These are phyloP conservation scores for Mycena olivaceomarginata DNA, from an alignment of 768 basidiomycete genomes.

Conservation along the genomic window DNA sequence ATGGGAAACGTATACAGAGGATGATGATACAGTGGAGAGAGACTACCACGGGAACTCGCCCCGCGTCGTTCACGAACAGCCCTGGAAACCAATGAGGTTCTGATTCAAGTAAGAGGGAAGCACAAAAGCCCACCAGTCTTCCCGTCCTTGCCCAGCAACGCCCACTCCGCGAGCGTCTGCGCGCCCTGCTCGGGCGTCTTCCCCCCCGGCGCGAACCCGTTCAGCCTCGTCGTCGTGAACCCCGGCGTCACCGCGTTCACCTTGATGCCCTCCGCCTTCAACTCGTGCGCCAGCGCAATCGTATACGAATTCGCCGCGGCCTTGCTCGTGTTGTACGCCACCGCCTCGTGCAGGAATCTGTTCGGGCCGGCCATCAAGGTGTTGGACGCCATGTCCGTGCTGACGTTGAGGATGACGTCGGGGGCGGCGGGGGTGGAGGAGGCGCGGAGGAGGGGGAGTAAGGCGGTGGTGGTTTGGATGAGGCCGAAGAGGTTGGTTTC, in stretches of 20 bases:
- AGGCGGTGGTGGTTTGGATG: constrained; percentile 63
- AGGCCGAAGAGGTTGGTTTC: constrained; percentile 67
- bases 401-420: constrained; percentile 64
- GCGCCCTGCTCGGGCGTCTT: constrained; percentile 61
- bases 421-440: constrained; percentile 43
- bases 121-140: constrained; percentile 56
- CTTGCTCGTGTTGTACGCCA: constrained; percentile 82
- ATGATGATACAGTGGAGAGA: not conserved
- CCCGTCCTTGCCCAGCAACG: constrained; percentile 61
- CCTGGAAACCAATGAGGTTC: not conserved
- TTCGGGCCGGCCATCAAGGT: constrained; percentile 55
- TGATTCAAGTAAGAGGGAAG: not conserved
- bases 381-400: constrained; percentile 68
- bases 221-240: constrained; percentile 67
- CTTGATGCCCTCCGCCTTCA: constrained; percentile 70
- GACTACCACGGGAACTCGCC: constrained; percentile 58
- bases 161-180: constrained; percentile 60
- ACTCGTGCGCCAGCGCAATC: constrained; percentile 78
- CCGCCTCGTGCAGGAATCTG: constrained; percentile 52
- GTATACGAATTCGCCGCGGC: constrained; percentile 79
- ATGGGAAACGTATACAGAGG: too few relatives aligned
- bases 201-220: constrained; percentile 59
- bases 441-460: constrained; percentile 64
- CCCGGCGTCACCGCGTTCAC: constrained; percentile 82
- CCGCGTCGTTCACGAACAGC: constrained; percentile 52